phyloP scores from a whole-genome alignment of 345 rosid species.

The Murraya paniculata region DNA sequence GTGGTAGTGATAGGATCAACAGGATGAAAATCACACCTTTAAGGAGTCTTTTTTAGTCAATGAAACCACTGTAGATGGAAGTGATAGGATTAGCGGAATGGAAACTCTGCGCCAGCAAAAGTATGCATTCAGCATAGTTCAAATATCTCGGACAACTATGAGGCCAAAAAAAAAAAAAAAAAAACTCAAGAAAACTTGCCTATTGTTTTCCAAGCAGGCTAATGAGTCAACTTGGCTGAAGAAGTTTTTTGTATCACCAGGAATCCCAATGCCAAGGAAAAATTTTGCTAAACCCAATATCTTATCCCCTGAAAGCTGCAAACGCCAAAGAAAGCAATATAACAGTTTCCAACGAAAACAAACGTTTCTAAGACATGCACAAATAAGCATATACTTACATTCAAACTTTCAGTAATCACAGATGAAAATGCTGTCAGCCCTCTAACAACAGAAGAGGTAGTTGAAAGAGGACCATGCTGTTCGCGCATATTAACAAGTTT shows the following conservation, averaged over 20 bases:
- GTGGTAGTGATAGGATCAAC: neutral
- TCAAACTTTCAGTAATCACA: slow-evolving; percentile 49
- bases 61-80: slow-evolving; percentile 82
- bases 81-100: slow-evolving; percentile 79
- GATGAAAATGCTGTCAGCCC: slow-evolving; percentile 74
- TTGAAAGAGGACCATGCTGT: slow-evolving; percentile 64
- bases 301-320: slow-evolving; percentile 80
- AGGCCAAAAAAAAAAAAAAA: too few relatives aligned
- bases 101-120: slow-evolving; percentile 53
- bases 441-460: slow-evolving; percentile 78
- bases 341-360: slow-evolving; percentile 6
- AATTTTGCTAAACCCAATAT: slow-evolving; percentile 84
- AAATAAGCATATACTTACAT: slow-evolving; percentile 41
- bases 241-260: slow-evolving; percentile 84
- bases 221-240: slow-evolving; percentile 83
- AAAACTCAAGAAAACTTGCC: slow-evolving; percentile 39
- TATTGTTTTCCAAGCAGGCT: slow-evolving; percentile 74
- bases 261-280: slow-evolving; percentile 82
- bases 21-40: slow-evolving; percentile 44
- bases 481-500: slow-evolving; percentile 47
- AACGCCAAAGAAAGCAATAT: slow-evolving; percentile 24
- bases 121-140: neutral
- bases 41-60: slow-evolving; percentile 66
- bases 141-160: neutral
- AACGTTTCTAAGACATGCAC: slow-evolving; percentile 6